Base-by-base conservation (phyloP, 805 yeast genomes). In the Sporopachydermia quercuum region DNA sequence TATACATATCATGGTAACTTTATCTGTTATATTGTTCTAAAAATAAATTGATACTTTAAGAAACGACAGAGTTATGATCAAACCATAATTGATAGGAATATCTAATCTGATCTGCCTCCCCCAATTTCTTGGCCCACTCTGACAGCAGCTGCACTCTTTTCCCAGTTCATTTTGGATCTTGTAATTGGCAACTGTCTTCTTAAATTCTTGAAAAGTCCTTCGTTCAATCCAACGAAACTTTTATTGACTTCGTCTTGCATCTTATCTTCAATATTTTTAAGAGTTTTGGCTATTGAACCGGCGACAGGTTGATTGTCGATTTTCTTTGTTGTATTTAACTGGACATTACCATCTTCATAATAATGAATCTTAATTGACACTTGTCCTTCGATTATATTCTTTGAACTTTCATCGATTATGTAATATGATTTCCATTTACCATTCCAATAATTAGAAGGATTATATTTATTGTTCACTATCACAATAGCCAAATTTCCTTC, bases 311-410 rank as follows among this genome's bases (percentile, higher is more conserved):
- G 60, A 4, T 49, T 50, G 1, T 70, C 47, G 3, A 51, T 49
- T n/a, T 46, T 39, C 42, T 66, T 62, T 4, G 46, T 45, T 2
- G 76, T 64, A 44, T 71, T 75, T 51, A 91, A 70, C 39, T 89
- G 70, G 15, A 89, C 97, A 52, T 89, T 89, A 19, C 98, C 98
- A 49, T 89, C 97, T 60, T 89, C 98, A 55, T 72, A 91, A 57
- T 87, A 91, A 58, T 89, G 98, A 34, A 87, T 79, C 47, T 83
- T 87, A 19, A 86, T 68, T 15, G 56, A 57, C 27, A 84, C 67
- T 14, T 43, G 34, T 4, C 55, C 53, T 3, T 94, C 95, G 2
- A 47, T 48, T 13, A 81, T 45, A 4, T 54, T 40, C 1, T 55
- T 52, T 1, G 53, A 44, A 1, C 53, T 43, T 3, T 48, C 19